Base-by-base conservation (phyloP, 1,284 basidiomycete species). In the Malassezia obtusa region DNA sequence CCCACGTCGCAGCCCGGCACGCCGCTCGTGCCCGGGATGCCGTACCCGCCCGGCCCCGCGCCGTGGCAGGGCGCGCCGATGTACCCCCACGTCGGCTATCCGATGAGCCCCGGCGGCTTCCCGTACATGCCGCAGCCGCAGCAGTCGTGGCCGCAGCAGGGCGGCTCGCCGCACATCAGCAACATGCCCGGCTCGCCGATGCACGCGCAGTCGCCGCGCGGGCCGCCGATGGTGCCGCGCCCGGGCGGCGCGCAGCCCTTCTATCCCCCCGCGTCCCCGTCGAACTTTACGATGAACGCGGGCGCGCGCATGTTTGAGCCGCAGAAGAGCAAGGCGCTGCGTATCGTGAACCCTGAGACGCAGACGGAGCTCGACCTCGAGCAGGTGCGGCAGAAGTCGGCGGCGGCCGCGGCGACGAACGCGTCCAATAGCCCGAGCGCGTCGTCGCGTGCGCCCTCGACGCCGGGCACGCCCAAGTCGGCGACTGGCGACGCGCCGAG, bases 331-430 rank as follows among this genome's bases (percentile, higher is more conserved):
- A 58, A 67, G 26, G 71, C 71, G 28, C 69, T 73, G 43, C 63
- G 63, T 41, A 73, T 73, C 46, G 71, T 73, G 43, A 70, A 73
- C 58, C 71, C 71, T 19, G 65, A 71, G 40, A 73, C 71, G n/a
- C 64, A 71, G 50, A 58, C 67, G 15, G 58, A 66, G 30, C 55
- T 73, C 35, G 69, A 72, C 32, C 43, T 70, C 12, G 65, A 62
- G 49, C 62, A 63, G 41, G 59, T 67, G 15, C 37, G 45, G 22
- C 44, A 58, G 17, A 56, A 58, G 48, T 44, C 51, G 35, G 58
- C 58, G 10, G 43, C 58, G 17, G 56, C 61, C 22, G 41, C 49
- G 46, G 45, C 56, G 52, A 57, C 59, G 35, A 52, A 60, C 11
- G 56, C 55, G 51, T 31, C 63, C 10, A 40, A 22, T 5, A 9